Conservation (phyloP, 345 rosid species). For the Xanthoceras sorbifolium region DNA sequence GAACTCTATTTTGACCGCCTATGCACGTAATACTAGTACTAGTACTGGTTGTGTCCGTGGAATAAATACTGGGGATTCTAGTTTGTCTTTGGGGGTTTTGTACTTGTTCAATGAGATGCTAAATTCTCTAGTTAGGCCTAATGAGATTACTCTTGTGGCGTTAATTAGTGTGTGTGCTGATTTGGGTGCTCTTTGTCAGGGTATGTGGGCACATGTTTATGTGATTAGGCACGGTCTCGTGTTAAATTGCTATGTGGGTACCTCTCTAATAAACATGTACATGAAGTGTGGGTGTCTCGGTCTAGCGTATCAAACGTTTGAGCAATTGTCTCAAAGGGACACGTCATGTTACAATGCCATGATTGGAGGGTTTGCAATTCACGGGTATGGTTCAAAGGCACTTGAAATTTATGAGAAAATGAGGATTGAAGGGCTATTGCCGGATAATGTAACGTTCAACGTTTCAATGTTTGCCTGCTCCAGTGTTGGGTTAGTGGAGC, state of each 20-base stretch:
- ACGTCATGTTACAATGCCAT: slow-evolving; percentile 53
- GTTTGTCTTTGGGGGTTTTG: slow-evolving; percentile 36
- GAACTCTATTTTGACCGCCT: slow-evolving; percentile 62
- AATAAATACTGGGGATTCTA: background rate
- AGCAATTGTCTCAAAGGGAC: slow-evolving; percentile 47
- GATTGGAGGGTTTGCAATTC: slow-evolving; percentile 56
- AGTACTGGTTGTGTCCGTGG: slow-evolving; percentile 5
- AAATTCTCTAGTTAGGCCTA: slow-evolving; percentile 45
- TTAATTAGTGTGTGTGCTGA: slow-evolving; percentile 55
- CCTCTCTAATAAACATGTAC: slow-evolving; percentile 49
- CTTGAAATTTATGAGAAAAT: slow-evolving; percentile 38
- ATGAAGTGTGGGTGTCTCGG: slow-evolving; percentile 46
- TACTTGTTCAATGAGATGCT: slow-evolving; percentile 50
- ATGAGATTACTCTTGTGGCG: slow-evolving; percentile 64
- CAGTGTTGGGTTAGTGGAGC: slow-evolving; percentile 55
- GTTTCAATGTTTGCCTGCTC: slow-evolving; percentile 64
- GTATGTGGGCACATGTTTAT: slow-evolving; percentile 61
- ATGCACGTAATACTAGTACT: slow-evolving; percentile 33
- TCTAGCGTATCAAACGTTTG: slow-evolving; percentile 52
- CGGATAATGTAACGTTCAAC: slow-evolving; percentile 56
- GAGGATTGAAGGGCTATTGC: slow-evolving; percentile 40
- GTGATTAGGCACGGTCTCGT: slow-evolving; percentile 38
- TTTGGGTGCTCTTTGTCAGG: slow-evolving; percentile 50
- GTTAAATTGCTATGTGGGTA: slow-evolving; percentile 54
- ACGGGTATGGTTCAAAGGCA: slow-evolving; percentile 55